Percentiles rank a stretch among this genome's conserved stretches.
Conservation (phyloP, 2,329 filamentous ascomycete genomes). For the Lasiodiplodia sp. region DNA sequence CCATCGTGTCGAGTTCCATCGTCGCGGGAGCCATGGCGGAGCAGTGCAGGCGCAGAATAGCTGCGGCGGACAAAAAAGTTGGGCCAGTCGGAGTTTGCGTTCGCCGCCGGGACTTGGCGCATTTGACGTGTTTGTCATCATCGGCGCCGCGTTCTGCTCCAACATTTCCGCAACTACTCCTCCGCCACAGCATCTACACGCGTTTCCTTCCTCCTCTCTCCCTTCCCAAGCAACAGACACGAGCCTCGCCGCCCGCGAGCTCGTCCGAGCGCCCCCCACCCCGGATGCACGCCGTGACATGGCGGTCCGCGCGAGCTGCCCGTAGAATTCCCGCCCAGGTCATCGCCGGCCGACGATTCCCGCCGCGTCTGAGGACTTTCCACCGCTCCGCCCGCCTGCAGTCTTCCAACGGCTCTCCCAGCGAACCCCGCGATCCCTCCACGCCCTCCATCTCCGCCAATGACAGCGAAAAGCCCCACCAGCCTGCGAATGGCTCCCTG, state of each 20-base stretch:
- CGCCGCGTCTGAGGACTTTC: conserved; percentile 43
- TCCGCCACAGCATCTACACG: not conserved
- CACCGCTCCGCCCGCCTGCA: conserved; percentile 41
- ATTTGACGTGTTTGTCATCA: conserved; percentile 18
- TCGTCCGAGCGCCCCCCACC: conserved; percentile 35
- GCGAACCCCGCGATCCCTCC: conserved; percentile 34
- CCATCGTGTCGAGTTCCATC: not conserved
- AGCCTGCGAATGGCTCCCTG: conserved; percentile 8
- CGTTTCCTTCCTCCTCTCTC: conserved; percentile 10
- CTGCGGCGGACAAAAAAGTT: conserved; percentile 22
- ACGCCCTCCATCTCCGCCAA: conserved; percentile 2
- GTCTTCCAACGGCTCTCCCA: conserved; percentile 34
- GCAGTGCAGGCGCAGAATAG: not conserved
- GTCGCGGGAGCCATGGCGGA: conserved; percentile 18
- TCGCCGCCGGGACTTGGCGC: conserved; percentile 13
- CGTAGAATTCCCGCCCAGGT: conserved; percentile 48
- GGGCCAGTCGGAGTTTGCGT: conserved; percentile 19
- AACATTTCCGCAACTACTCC: conserved; percentile 23
- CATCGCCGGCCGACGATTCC: conserved; percentile 47
- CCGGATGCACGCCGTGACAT: conserved; percentile 52
- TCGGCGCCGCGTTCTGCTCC: conserved; percentile 14
- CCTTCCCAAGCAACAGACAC: conserved; percentile 22
- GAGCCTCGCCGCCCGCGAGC: conserved; percentile 34
- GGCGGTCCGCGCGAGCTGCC: conserved; percentile 50
- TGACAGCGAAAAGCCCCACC: not conserved